phyloP scores from a whole-genome alignment of 2,329 filamentous ascomycete species.

The Graphilbum fragrans region DNA sequence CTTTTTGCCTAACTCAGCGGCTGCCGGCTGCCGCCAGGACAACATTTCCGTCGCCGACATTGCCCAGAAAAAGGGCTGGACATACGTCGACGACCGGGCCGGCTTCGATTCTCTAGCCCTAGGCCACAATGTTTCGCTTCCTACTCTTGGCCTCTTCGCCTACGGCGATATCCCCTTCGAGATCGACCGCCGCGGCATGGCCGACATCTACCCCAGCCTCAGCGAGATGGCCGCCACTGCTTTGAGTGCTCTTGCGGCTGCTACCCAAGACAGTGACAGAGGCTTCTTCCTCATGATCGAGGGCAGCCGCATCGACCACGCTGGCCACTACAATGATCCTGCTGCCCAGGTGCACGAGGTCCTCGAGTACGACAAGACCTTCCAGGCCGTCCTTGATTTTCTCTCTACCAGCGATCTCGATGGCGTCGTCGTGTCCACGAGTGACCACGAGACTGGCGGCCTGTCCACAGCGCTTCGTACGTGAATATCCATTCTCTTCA shows the following conservation, averaged over 20 bases:
- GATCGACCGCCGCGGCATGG: slow-evolving; percentile 71
- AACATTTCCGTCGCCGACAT: slow-evolving; percentile 61
- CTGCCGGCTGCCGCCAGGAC: slow-evolving; percentile 73
- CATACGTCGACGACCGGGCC: slow-evolving; percentile 58
- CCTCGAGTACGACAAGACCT: slow-evolving; percentile 83
- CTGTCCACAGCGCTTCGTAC: slow-evolving; percentile 67
- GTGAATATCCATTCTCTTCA: slow-evolving; percentile 13
- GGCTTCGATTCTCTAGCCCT: slow-evolving; percentile 64
- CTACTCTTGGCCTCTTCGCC: slow-evolving; percentile 78
- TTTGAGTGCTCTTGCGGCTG: slow-evolving; percentile 64
- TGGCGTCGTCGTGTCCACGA: slow-evolving; percentile 76
- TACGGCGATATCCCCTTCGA: slow-evolving; percentile 79
- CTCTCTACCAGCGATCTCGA: slow-evolving; percentile 61
- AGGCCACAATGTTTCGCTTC: slow-evolving; percentile 59
- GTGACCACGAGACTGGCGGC: slow-evolving; percentile 93
- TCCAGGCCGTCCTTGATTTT: slow-evolving; percentile 75
- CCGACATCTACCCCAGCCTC: slow-evolving; percentile 73
- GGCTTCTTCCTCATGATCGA: slow-evolving; percentile 99
- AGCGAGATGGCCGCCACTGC: slow-evolving; percentile 86
- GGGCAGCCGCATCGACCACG: slow-evolving; percentile 90
- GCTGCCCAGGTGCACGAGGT: slow-evolving; percentile 84
- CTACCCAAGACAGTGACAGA: slow-evolving; percentile 72
- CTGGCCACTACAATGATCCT: slow-evolving; percentile 75
- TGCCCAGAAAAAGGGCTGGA: slow-evolving; percentile 68
- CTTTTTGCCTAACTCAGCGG: slow-evolving; percentile 72